Percentiles rank a stretch among this genome's conserved stretches.
Conservation (phyloP, 805 yeast species). For the Ascoidea asiatica region DNA sequence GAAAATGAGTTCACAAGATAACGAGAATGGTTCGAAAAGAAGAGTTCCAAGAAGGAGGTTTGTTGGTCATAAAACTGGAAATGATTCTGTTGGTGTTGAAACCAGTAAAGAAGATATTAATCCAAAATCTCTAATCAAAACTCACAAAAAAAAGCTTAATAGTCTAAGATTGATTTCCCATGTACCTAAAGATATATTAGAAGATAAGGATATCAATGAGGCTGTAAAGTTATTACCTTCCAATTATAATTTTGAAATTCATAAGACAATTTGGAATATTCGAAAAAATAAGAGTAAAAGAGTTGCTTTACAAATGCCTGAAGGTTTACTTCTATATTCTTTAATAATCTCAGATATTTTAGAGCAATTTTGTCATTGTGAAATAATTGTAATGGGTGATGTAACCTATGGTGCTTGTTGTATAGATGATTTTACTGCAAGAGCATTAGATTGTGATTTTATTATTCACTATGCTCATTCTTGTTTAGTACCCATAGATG, state of each 20-base stretch:
- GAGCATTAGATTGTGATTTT: slow-evolving; percentile 85
- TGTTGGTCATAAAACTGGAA: slow-evolving; percentile 36
- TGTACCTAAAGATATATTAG: slow-evolving; percentile 74
- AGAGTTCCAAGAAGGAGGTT: slow-evolving; percentile 38
- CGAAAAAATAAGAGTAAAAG: slow-evolving; percentile 59
- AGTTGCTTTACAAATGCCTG: slow-evolving; percentile 96
- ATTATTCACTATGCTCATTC: slow-evolving; percentile 96
- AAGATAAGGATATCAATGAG: slow-evolving; percentile 70
- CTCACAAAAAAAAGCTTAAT: slow-evolving; percentile 17
- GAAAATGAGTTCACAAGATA: no score
- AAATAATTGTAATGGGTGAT: slow-evolving; percentile 82
- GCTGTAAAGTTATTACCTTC: slow-evolving; percentile 75
- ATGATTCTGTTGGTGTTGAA: slow-evolving; percentile 4
- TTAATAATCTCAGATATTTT: slow-evolving; percentile 82
- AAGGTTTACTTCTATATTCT: slow-evolving; percentile 82
- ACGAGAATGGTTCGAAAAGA: no score
- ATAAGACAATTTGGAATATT: slow-evolving; percentile 91
- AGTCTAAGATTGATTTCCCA: slow-evolving; percentile 59
- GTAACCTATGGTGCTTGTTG: slow-evolving; percentile 98
- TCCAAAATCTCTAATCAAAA: slow-evolving; percentile 16
- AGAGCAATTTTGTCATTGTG: slow-evolving; percentile 75
- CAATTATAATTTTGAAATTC: slow-evolving; percentile 91
- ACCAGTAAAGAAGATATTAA: slow-evolving; percentile 10
- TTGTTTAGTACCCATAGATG: slow-evolving; percentile 89
- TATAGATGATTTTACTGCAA: slow-evolving; percentile 91